Evolutionary conservation across 1,139 yeast genomes (phyloP), one percentile per base, ranked within the genome.

Genomic region (Hansenula lynferdii): DNA sequence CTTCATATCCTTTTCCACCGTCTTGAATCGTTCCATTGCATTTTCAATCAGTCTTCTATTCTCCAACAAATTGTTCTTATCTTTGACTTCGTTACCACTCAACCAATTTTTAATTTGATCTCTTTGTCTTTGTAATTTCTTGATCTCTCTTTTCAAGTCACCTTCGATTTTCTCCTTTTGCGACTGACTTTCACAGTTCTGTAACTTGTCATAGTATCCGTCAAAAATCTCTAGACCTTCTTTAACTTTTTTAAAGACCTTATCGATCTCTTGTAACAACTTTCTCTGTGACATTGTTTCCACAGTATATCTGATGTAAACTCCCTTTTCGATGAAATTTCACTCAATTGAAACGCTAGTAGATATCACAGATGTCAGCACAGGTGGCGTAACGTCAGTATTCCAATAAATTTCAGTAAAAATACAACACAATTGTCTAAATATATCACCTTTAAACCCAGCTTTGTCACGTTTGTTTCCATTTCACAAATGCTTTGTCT

Each of bases 21-120:
- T 92, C 61, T 94, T 94, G 65, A 94, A 94, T 52, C 92, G 77
- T 63, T 94, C 98, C 99, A 92, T 92, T 41, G 94, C 96, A 57
- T 75, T 77, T 61, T 94, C 97, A 50, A 94, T 92, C 50, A 80
- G 69, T 50, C 81, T 75, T 40, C 98, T 72, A 53, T 89, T 85
- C 45, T 90, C 97, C 47, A 78, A 73, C 44, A 94, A 65, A 34
- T 64, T 70, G 58, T 86, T 84, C 65, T 89, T 95, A 56, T 92
- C 94, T 61, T 94, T 90, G 39, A 90, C 90, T 47, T 94, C 95
- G 53, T 83, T 84, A 52, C 94, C 95, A 34, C 95, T 79, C 57
- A 90, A 69, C 98, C 98, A 94, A 41, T 86, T 84, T 63, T 94
- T 94, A 50, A 94, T 85, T 64, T 90, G 97, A 62, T 94, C 98